phyloP scores from a whole-genome alignment of 495 filamentous ascomycete species.

The Copromyces sp. region DNA sequence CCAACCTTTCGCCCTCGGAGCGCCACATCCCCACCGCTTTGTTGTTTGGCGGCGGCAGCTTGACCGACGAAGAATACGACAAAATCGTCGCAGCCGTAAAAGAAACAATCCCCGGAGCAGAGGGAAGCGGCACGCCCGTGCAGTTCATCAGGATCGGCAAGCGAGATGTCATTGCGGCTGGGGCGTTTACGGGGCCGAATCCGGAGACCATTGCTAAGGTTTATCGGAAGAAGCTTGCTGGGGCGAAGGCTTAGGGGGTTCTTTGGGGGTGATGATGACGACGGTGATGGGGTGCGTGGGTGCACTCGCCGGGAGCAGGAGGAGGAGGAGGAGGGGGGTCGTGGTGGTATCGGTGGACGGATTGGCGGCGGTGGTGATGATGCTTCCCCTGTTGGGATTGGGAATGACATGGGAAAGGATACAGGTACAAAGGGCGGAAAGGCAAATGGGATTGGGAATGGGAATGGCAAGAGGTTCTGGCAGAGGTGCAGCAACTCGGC shows the following conservation, averaged over 20 bases:
- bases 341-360: background rate
- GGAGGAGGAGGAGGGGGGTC: background rate
- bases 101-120: background rate
- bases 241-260: background rate
- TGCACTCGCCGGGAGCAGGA: background rate
- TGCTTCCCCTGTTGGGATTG: background rate
- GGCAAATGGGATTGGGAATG: background rate
- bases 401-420: background rate
- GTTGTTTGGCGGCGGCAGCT: conserved; percentile 21
- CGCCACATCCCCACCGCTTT: conserved; percentile 18
- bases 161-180: conserved; percentile 22
- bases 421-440: background rate
- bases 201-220: conserved; percentile 23
- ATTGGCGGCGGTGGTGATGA: background rate
- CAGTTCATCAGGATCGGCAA: conserved; percentile 19
- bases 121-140: conserved; percentile 1
- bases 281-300: background rate
- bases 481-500: background rate
- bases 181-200: conserved; percentile 18
- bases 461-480: background rate
- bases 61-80: conserved; percentile 21
- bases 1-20: background rate
- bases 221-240: conserved; percentile 24
- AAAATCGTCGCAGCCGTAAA: conserved; percentile 14
- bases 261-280: background rate